Evolutionary conservation across 805 yeast genomes (phyloP).

Genomic region (Cyberlindnera subsufficiens): DNA sequence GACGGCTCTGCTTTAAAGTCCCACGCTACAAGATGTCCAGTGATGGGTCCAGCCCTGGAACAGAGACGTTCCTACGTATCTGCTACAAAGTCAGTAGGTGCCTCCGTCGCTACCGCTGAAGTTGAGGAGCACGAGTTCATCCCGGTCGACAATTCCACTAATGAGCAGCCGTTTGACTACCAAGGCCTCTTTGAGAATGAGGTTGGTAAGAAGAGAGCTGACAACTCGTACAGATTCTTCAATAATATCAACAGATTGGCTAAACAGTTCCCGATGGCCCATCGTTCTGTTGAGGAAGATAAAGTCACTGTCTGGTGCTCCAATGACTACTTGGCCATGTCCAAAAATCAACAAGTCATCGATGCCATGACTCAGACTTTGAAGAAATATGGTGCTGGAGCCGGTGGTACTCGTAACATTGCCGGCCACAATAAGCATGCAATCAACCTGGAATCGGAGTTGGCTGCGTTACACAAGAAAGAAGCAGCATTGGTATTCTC

Average conservation of each 20-base stretch:
- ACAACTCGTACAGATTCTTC: conserved; percentile 92
- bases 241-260: conserved; percentile 97
- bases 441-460: conserved; percentile 75
- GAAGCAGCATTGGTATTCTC: conserved; percentile 94
- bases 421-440: conserved; percentile 96
- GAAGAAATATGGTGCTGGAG: conserved; percentile 93
- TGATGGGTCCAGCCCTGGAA: conserved; percentile 75
- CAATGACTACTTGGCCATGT: conserved; percentile 95
- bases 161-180: conserved; percentile 61
- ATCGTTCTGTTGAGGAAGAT: conserved; percentile 64
- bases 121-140: conserved; percentile 19
- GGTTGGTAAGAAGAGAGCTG: conserved; percentile 67
- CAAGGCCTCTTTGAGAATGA: conserved; percentile 63
- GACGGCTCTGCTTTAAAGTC: conserved; percentile 30
- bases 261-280: conserved; percentile 89
- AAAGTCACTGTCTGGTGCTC: conserved; percentile 99
- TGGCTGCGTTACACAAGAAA: conserved; percentile 89
- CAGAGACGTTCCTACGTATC: conserved; percentile 27
- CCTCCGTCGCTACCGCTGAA: conserved; percentile 24
- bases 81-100: conserved; percentile 28
- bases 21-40: conserved; percentile 80
- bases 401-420: conserved; percentile 98
- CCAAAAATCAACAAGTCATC: conserved; percentile 69
- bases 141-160: conserved; percentile 30
- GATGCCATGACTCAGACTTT: conserved; percentile 73